Evolutionary conservation across 1,284 basidiomycete species (phyloP).

Genomic region (Pisolithus thermaeus): DNA sequence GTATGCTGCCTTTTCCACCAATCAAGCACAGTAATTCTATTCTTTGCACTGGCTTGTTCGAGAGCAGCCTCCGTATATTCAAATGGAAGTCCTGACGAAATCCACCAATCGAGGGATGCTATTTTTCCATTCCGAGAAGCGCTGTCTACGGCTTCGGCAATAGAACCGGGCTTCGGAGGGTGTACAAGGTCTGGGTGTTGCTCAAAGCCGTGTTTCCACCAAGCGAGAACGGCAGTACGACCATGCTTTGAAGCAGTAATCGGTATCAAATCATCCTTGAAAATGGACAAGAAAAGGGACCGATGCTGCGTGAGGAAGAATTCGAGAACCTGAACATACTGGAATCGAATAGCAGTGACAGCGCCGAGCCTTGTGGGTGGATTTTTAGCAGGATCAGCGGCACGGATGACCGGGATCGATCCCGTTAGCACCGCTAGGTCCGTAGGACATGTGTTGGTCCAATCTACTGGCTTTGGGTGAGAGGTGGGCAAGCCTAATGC

Average conservation of each 20-base stretch:
- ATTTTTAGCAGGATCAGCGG: conserved; percentile 45
- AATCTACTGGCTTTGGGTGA: conserved; percentile 57
- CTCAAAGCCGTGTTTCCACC: conserved; percentile 69
- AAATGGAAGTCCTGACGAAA: conserved; percentile 47
- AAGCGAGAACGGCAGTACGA: conserved; percentile 64
- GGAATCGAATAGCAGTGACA: conserved; percentile 61
- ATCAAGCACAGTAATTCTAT: conserved; percentile 63
- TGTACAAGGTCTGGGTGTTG: conserved; percentile 52
- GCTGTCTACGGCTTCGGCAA: conserved; percentile 61
- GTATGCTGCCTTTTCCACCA: conserved; percentile 67
- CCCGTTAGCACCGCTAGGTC: conserved; percentile 68
- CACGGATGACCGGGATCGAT: conserved; percentile 51
- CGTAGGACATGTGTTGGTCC: conserved; percentile 60
- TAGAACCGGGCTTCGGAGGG: conserved; percentile 42
- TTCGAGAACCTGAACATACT: conserved; percentile 68
- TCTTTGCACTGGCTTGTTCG: conserved; percentile 69
- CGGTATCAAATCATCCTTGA: conserved; percentile 61
- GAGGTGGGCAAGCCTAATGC: conserved; percentile 70
- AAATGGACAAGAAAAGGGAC: conserved; percentile 54
- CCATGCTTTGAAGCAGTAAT: conserved; percentile 69
- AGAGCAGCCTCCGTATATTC: conserved; percentile 73
- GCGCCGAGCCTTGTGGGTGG: conserved; percentile 66
- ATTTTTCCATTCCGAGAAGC: conserved; percentile 69
- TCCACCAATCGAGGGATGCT: conserved; percentile 68
- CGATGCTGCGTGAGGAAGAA: conserved; percentile 61